Conservation (phyloP, 192 early-diverging fungal genomes). For the Fimicolochytrium jonesii region DNA sequence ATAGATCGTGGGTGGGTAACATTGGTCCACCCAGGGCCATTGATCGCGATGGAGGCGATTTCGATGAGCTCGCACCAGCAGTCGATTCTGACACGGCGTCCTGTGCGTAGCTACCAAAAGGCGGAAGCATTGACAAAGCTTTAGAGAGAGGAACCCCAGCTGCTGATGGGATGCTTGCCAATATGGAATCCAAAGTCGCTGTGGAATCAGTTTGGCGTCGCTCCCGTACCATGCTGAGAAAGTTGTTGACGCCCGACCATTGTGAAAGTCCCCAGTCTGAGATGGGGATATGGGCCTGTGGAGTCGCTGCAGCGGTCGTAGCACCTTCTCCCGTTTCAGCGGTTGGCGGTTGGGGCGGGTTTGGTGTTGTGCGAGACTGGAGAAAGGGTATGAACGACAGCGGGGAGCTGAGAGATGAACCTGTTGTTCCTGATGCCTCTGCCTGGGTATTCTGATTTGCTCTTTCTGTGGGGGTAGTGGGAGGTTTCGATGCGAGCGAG, state of each 20-base stretch:
- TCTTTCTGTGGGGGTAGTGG: no score
- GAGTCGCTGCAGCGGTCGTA: no score
- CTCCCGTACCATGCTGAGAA: conserved; percentile 6
- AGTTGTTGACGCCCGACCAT: conserved; percentile 19
- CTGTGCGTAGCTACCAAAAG: background rate
- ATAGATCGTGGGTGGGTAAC: no score
- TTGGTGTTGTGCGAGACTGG: no score
- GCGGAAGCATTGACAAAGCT: background rate
- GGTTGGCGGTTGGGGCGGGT: no score
- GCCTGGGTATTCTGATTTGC: no score
- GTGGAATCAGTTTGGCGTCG: background rate
- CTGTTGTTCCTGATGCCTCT: no score
- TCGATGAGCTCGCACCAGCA: background rate
- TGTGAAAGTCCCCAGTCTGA: conserved; percentile 11
- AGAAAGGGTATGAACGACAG: no score
- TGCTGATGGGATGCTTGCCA: background rate
- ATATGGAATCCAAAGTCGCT: background rate
- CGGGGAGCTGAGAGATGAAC: no score
- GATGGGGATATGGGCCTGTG: background rate
- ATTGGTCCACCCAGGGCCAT: background rate
- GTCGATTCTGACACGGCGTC: no score
- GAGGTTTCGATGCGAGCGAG: no score
- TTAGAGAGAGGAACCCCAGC: background rate
- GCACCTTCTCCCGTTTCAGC: no score
- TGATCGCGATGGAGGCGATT: background rate